Conservation (phyloP, 2,329 filamentous ascomycete species). For the Neurospora sp. region DNA sequence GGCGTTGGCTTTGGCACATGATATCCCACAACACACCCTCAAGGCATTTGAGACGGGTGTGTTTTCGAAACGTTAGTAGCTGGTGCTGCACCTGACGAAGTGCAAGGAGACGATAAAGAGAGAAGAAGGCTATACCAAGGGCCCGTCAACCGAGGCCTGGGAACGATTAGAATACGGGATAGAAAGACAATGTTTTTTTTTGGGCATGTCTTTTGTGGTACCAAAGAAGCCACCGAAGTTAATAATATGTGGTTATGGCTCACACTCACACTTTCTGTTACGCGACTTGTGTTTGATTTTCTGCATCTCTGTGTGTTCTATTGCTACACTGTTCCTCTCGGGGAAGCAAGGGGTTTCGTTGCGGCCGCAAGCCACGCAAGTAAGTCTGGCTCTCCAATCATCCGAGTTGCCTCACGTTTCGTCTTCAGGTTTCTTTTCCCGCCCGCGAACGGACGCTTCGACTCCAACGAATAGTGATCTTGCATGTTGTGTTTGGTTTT, state of each 20-base stretch:
- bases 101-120: slow-evolving; percentile 24
- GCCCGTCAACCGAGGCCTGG: slow-evolving; percentile 34
- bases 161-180: slow-evolving; percentile 6
- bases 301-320: background rate
- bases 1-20: slow-evolving; percentile 26
- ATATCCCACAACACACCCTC: slow-evolving; percentile 22
- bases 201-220: background rate
- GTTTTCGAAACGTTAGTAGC: slow-evolving; percentile 17
- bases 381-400: background rate
- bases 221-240: background rate
- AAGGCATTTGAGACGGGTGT: slow-evolving; percentile 24
- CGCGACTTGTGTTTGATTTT: background rate
- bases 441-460: background rate
- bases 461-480: background rate
- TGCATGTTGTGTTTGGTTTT: background rate
- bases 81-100: slow-evolving; percentile 1
- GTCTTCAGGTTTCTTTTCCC: background rate
- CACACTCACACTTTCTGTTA: background rate
- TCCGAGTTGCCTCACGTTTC: background rate
- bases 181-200: slow-evolving; percentile 1
- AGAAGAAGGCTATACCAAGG: slow-evolving; percentile 18
- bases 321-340: background rate
- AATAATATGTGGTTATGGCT: background rate
- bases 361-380: background rate
- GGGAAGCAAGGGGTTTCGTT: background rate